phyloP scores from a whole-genome alignment of 108 stramenopile species.

The Pelagomonas calceolata region DNA sequence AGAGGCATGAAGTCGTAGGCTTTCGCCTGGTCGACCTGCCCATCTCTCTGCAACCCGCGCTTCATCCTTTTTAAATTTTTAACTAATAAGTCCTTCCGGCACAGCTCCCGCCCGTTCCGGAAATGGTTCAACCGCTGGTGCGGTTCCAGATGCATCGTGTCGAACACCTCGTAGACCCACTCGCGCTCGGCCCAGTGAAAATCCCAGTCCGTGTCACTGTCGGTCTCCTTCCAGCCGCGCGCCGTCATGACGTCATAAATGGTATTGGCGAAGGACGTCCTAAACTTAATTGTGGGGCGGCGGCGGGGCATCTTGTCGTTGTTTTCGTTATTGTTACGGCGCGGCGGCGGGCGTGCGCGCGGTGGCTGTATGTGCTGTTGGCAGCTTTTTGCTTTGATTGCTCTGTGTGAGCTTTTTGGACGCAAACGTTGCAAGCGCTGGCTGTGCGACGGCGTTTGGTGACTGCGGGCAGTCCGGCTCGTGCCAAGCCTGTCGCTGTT shows the following conservation, averaged over 20 bases:
- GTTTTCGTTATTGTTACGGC: no score
- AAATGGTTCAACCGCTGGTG: conserved; percentile 43
- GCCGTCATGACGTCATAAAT: conserved; percentile 20
- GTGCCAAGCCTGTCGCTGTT: no score
- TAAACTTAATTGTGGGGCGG: no score
- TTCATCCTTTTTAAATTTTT: conserved; percentile 37
- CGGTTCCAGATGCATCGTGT: conserved; percentile 27
- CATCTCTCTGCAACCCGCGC: conserved; percentile 25
- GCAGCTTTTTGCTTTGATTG: no score
- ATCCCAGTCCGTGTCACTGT: conserved; percentile 27
- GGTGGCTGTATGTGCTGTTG: no score
- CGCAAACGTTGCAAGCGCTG: no score
- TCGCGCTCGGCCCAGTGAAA: conserved; percentile 35
- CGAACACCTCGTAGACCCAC: conserved; percentile 29
- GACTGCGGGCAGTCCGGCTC: no score
- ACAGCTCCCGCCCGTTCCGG: conserved; percentile 39
- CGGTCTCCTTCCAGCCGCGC: conserved; percentile 30
- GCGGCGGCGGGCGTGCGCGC: no score
- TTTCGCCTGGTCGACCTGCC: conserved; percentile 4
- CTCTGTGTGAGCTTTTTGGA: no score
- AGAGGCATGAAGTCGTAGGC: conserved; percentile 35
- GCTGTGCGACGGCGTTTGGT: no score
- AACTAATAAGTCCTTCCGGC: conserved; percentile 28
- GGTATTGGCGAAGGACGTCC: conserved; percentile 18
- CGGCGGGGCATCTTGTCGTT: no score